Evolutionary conservation across 345 rosid genomes (phyloP).

Genomic region (Moringa oleifera): DNA sequence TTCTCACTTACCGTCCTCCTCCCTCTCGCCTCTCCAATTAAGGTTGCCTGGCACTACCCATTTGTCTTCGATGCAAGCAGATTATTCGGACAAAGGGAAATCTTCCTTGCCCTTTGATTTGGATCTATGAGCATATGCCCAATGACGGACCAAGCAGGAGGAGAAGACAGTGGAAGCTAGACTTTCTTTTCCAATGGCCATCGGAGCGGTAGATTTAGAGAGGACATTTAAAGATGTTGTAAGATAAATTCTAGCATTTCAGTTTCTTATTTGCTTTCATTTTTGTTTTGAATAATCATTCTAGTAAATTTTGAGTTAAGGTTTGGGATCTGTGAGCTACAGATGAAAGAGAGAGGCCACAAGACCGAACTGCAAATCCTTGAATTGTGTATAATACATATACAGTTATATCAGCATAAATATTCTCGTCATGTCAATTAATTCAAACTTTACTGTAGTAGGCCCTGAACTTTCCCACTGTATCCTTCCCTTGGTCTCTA

Average conservation of each 20-base stretch:
- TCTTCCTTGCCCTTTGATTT: constrained; percentile 59
- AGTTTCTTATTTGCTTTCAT: neutral
- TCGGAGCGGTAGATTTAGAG: constrained; percentile 2
- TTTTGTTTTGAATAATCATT: constrained; percentile 4
- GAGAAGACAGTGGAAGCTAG: neutral
- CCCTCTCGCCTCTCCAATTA: neutral
- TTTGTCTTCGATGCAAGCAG: constrained; percentile 16
- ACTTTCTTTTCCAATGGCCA: constrained; percentile 10
- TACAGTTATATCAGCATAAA: constrained; percentile 5
- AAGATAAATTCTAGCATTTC: constrained; percentile 11
- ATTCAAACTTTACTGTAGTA: constrained; percentile 14
- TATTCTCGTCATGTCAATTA: constrained; percentile 8
- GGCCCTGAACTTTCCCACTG: constrained; percentile 22
- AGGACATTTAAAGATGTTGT: neutral
- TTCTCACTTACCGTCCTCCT: constrained; percentile 18
- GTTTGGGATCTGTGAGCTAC: constrained; percentile 25
- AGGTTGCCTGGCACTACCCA: neutral
- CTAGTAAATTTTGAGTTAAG: constrained; percentile 17
- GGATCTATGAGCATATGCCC: constrained; percentile 35
- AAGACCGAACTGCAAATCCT: neutral
- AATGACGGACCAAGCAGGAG: neutral
- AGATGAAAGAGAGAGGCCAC: constrained; percentile 1
- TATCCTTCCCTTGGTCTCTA: constrained; percentile 6
- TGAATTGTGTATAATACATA: constrained; percentile 25
- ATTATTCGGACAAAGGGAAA: constrained; percentile 54